These are phyloP conservation scores for Wickerhamiella slavikovae DNA, from an alignment of 805 yeast species.

Conservation along the genomic window DNA sequence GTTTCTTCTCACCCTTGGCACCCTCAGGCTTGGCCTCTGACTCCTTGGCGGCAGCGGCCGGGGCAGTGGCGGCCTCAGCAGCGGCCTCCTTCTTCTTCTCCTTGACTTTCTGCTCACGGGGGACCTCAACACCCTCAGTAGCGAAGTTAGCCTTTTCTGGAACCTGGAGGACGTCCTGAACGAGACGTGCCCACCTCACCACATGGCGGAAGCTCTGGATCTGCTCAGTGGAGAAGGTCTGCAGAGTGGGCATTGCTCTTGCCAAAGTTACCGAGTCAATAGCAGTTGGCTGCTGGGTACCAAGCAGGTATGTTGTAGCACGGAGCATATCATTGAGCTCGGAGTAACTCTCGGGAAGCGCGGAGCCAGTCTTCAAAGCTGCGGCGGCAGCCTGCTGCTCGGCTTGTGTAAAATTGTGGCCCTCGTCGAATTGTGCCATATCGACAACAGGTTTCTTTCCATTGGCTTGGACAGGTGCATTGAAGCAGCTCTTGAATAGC, in stretches of 20 bases:
- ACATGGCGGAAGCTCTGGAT: slow-evolving; percentile 58
- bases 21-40: slow-evolving; percentile 5
- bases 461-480: no score
- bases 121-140: slow-evolving; percentile 35
- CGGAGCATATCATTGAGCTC: slow-evolving; percentile 51
- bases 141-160: slow-evolving; percentile 32
- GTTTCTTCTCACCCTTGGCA: slow-evolving; percentile 15
- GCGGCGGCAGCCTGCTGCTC: no score
- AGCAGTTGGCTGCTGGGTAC: slow-evolving; percentile 35
- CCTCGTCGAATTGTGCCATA: no score
- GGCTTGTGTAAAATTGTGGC: no score
- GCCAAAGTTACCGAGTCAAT: slow-evolving; percentile 58
- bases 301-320: slow-evolving; percentile 48
- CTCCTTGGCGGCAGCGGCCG: slow-evolving; percentile 8
- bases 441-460: no score
- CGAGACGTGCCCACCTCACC: slow-evolving; percentile 77
- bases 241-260: slow-evolving; percentile 38
- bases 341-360: slow-evolving; percentile 30
- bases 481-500: no score
- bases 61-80: slow-evolving; percentile 20
- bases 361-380: no score
- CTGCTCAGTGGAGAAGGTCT: slow-evolving; percentile 34
- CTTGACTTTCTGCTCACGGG: slow-evolving; percentile 47
- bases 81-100: slow-evolving; percentile 7
- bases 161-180: slow-evolving; percentile 48